Evolutionary conservation across 306 rosid species (phyloP).

Genomic region (Hylodesmum podocarpum): DNA sequence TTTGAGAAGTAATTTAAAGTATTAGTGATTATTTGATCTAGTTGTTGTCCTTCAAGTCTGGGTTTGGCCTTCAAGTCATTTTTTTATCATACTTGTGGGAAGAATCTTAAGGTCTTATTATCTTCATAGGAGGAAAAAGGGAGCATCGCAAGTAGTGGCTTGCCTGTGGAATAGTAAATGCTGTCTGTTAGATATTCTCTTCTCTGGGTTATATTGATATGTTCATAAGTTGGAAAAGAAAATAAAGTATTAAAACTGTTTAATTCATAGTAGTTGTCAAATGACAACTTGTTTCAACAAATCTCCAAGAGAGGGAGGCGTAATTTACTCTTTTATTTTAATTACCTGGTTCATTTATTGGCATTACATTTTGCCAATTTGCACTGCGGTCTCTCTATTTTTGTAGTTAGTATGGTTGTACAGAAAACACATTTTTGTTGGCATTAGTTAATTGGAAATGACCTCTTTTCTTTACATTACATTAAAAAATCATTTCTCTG

Average conservation of each 20-base stretch:
- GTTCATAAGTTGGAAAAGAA: background rate
- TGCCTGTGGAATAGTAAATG: background rate
- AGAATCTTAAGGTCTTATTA: slow-evolving; percentile 2
- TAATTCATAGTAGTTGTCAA: background rate
- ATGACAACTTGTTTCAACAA: background rate
- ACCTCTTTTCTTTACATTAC: background rate
- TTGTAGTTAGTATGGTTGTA: background rate
- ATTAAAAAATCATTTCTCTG: slow-evolving; percentile 9
- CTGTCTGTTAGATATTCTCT: background rate
- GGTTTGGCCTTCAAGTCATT: background rate
- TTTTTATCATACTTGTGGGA: background rate
- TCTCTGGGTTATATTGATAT: background rate
- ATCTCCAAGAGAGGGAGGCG: background rate
- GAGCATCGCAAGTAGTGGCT: background rate
- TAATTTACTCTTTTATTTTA: background rate
- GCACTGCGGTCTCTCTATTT: background rate
- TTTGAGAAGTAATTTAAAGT: background rate
- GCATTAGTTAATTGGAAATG: too few relatives aligned
- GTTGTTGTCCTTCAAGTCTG: background rate
- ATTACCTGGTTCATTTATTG: background rate
- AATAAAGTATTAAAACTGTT: background rate
- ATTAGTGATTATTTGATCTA: background rate
- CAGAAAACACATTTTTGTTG: background rate
- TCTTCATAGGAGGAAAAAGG: background rate
- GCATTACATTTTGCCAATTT: slow-evolving; percentile 13